phyloP scores from a whole-genome alignment of 768 basidiomycete genomes.

The Tricholoma sp. region DNA sequence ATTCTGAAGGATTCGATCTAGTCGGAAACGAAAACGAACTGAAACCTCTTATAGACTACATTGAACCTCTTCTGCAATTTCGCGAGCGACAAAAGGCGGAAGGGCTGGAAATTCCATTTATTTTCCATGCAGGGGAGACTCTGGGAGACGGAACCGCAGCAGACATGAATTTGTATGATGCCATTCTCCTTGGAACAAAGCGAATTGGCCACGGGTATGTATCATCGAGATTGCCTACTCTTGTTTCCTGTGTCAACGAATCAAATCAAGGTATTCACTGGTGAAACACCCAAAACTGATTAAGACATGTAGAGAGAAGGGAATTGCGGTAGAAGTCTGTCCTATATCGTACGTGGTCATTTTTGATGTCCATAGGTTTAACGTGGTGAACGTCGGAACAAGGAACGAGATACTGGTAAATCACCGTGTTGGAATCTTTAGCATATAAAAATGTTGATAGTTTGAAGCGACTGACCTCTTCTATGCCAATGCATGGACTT shows the following conservation, averaged over 20 bases:
- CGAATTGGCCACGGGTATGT: constrained; percentile 77
- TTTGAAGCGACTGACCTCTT: constrained; percentile 61
- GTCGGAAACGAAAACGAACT: constrained; percentile 70
- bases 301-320: constrained; percentile 55
- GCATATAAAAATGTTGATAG: background rate
- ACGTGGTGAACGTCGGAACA: background rate
- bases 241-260: background rate
- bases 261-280: constrained; percentile 54
- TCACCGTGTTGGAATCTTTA: background rate
- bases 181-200: constrained; percentile 71
- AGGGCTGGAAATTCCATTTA: constrained; percentile 65
- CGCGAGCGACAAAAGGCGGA: constrained; percentile 49
- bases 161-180: constrained; percentile 74
- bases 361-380: background rate
- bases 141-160: constrained; percentile 68
- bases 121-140: constrained; percentile 81
- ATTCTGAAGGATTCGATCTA: constrained; percentile 62
- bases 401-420: constrained; percentile 73
- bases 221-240: background rate
- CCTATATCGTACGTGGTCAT: constrained; percentile 67
- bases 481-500: constrained; percentile 77
- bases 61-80: constrained; percentile 57
- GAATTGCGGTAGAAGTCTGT: constrained; percentile 69
- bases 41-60: constrained; percentile 57
- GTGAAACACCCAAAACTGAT: constrained; percentile 73